Conservation (phyloP, 2,329 filamentous ascomycete genomes). For the Cladosporium sphaerospermum region DNA sequence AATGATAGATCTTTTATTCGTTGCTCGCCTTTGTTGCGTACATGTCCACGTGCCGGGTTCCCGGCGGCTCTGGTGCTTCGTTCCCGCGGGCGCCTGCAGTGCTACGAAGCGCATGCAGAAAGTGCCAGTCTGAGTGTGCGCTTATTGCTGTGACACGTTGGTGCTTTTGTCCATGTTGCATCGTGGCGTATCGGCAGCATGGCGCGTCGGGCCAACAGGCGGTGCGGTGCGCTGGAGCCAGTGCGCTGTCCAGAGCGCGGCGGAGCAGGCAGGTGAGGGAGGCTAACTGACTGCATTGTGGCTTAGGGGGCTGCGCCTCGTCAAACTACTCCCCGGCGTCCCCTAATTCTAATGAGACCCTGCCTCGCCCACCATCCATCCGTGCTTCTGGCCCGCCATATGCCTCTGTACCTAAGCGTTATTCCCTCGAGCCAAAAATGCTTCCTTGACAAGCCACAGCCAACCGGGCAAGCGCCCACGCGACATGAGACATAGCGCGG, state of each 20-base stretch:
- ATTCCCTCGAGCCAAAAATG: background rate
- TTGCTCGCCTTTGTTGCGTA: background rate
- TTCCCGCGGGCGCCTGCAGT: background rate
- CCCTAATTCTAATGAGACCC: background rate
- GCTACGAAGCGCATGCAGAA: background rate
- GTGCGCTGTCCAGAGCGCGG: too few species aligned
- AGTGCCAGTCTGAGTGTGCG: background rate
- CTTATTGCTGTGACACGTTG: background rate
- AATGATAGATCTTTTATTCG: slow-evolving; percentile 10
- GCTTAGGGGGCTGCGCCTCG: background rate
- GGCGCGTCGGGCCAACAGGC: background rate
- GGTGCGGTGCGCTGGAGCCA: background rate
- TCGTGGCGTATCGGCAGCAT: background rate
- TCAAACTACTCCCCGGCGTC: background rate
- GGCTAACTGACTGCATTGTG: background rate
- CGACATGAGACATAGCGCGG: slow-evolving; percentile 5
- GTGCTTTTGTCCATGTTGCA: background rate
- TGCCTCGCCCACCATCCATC: background rate
- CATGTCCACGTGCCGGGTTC: background rate
- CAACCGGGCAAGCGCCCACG: slow-evolving; percentile 10
- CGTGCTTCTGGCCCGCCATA: background rate
- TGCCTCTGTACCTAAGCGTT: background rate
- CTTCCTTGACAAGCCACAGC: slow-evolving; percentile 4
- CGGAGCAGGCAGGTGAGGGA: too few species aligned
- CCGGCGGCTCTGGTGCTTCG: background rate